Percentiles rank a stretch among this genome's conserved stretches.
Evolutionary conservation across 352 stramenopile genomes (phyloP).

Genomic region (Phytopythium oedochilum): DNA sequence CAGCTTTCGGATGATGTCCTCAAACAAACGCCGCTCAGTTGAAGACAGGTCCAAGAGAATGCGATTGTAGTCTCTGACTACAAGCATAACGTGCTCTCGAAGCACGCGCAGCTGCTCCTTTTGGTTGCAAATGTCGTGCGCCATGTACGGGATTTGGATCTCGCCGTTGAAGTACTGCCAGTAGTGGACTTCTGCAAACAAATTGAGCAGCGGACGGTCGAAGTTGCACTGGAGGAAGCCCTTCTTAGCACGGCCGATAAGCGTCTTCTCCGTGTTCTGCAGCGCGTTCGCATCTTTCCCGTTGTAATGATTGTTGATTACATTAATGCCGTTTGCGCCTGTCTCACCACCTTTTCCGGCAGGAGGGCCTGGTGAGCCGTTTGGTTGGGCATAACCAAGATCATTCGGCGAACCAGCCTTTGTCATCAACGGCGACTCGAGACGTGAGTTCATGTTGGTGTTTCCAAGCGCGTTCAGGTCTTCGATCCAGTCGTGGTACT

Average conservation of each 20-base stretch:
- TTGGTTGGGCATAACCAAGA: background rate
- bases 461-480: slow-evolving; percentile 77
- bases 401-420: slow-evolving; percentile 41
- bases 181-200: slow-evolving; percentile 92
- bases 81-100: slow-evolving; percentile 92
- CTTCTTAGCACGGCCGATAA: slow-evolving; percentile 76
- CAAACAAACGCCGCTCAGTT: slow-evolving; percentile 90
- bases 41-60: slow-evolving; percentile 90
- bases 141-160: slow-evolving; percentile 93
- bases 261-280: slow-evolving; percentile 76
- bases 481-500: slow-evolving; percentile 90
- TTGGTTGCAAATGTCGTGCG: slow-evolving; percentile 94
- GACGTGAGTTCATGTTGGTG: slow-evolving; percentile 68
- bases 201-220: slow-evolving; percentile 86
- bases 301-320: slow-evolving; percentile 19
- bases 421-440: slow-evolving; percentile 87
- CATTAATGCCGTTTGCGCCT: slow-evolving; percentile 18
- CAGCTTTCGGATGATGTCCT: slow-evolving; percentile 93
- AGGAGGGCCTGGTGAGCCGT: background rate
- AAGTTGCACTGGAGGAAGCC: slow-evolving; percentile 94
- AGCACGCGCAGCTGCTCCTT: slow-evolving; percentile 89
- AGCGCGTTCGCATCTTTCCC: slow-evolving; percentile 55
- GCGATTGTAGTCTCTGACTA: slow-evolving; percentile 94
- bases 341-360: background rate
- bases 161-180: slow-evolving; percentile 92